Base-by-base conservation (phyloP, 2,329 filamentous ascomycete species). In the Pleoardoris graminearum region DNA sequence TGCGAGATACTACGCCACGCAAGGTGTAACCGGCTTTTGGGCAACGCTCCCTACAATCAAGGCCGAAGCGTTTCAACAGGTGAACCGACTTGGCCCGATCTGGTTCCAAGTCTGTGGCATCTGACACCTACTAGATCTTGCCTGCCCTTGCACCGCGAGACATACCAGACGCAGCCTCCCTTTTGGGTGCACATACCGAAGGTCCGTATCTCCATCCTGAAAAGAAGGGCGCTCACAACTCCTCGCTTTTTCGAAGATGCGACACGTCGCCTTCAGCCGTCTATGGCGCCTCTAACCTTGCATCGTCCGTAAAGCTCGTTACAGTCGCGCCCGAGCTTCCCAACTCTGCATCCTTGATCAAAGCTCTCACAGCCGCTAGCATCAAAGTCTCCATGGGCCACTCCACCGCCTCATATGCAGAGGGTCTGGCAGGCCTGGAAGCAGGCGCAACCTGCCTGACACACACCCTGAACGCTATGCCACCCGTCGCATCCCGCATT, bases 131-230 rank as follows among this genome's bases (percentile, higher is more conserved):
- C 3, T 55, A 77, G 79, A 77, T 81, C 33, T 73, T 83, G 3
- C 79, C 80, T 0, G 75, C 70, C 19, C 70, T 82, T 3, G 63
- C 59, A 19, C 79, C 80, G 12, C 71, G 75, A 19, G 61, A 72
- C 10, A 75, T 78, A 44, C 53, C 70, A 8, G 58, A 65, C 12
- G 75, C 75, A 4, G 80, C 81, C n/a, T 75, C 77, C 16, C 71
- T 83, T 5, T 75, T 83, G 1, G 82, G 82, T 25, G 80, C 80
- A n/a, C 82, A 84, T 60, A 74, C 75, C 16, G 81, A 84, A 75
- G 82, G 81, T 2, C 81, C 82, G 7, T 83, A 81, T 59, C 76
- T 84, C 5, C 74, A 78, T 53, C 75, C 79, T 1, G 67, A 69
- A 3, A 83, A 83, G 62, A 80, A 79, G 62, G 82, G 82, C 33